Conservation (phyloP, 2,329 filamentous ascomycete species). For the Fusarium tricinctum region DNA sequence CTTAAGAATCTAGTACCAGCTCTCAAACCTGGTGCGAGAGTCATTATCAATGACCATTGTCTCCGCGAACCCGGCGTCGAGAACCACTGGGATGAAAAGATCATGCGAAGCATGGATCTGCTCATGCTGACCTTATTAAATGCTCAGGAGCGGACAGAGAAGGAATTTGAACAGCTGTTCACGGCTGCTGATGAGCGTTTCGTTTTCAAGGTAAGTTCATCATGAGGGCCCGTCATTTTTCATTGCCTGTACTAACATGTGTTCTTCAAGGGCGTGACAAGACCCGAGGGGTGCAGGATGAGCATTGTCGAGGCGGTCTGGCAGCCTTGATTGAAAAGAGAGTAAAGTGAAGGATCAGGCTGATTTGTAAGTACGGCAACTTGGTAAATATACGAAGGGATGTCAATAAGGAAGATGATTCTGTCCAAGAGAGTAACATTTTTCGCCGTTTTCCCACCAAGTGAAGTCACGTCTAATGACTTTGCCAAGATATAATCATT, state of each 20-base stretch:
- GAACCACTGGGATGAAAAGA: constrained; percentile 61
- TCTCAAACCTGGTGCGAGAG: constrained; percentile 66
- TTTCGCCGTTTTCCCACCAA: too few species aligned
- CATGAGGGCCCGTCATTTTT: accelerated
- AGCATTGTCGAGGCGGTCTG: constrained; percentile 65
- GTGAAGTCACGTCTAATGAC: too few species aligned
- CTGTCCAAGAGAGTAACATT: too few species aligned
- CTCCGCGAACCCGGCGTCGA: constrained; percentile 57
- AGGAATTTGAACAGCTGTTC: constrained; percentile 63
- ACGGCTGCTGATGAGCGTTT: constrained; percentile 59
- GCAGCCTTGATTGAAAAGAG: constrained; percentile 50
- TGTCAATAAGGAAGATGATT: too few species aligned
- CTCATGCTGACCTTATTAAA: constrained; percentile 67
- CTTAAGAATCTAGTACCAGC: constrained; percentile 66
- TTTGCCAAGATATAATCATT: too few species aligned
- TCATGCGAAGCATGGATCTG: constrained; percentile 65
- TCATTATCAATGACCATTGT: constrained; percentile 64
- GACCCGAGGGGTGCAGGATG: constrained; percentile 61
- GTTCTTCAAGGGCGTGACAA: constrained; percentile 55
- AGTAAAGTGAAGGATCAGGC: not conserved
- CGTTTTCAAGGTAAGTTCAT: constrained; percentile 55
- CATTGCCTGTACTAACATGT: constrained; percentile 16
- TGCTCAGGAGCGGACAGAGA: constrained; percentile 63
- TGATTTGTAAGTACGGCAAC: not conserved
- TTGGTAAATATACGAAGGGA: not conserved